Evolutionary conservation across 2,329 filamentous ascomycete species (phyloP).

Genomic region (Aspergillus sp.): DNA sequence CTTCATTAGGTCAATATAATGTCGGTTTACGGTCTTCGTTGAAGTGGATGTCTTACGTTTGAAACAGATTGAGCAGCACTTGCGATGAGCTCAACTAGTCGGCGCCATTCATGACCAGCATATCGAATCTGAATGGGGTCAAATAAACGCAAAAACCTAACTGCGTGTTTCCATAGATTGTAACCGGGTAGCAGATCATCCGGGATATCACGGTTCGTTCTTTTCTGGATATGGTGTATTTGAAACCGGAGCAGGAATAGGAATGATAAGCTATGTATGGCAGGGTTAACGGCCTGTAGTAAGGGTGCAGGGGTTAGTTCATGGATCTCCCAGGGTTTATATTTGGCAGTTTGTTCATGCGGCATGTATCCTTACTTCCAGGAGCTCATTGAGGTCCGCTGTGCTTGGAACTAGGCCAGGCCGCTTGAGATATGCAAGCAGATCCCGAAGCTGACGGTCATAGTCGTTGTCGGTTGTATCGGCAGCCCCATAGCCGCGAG

Average conservation of each 20-base stretch:
- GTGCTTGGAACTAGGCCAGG: constrained; percentile 32
- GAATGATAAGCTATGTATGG: constrained; percentile 60
- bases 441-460: constrained; percentile 43
- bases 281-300: constrained; percentile 50
- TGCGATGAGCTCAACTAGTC: constrained; percentile 33
- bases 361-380: background rate
- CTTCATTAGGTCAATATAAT: constrained; percentile 22
- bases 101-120: constrained; percentile 40
- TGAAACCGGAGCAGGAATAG: constrained; percentile 54
- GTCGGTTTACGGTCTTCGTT: background rate
- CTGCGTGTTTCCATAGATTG: constrained; percentile 50
- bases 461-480: constrained; percentile 41
- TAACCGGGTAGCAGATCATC: constrained; percentile 45
- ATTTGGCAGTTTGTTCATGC: background rate
- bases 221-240: constrained; percentile 41
- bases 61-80: constrained; percentile 31
- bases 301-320: constrained; percentile 1
- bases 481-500: constrained; percentile 34
- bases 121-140: constrained; percentile 47
- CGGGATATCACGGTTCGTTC: constrained; percentile 33
- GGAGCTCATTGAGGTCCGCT: constrained; percentile 35
- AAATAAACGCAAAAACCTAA: constrained; percentile 55
- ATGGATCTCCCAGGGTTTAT: background rate
- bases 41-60: constrained; percentile 30
- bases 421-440: constrained; percentile 39